A percentile compares a stretch with the other conserved stretches of the same genome.
phyloP scores from a whole-genome alignment of 2,329 filamentous ascomycete genomes.

The Clarireedia hainanense region DNA sequence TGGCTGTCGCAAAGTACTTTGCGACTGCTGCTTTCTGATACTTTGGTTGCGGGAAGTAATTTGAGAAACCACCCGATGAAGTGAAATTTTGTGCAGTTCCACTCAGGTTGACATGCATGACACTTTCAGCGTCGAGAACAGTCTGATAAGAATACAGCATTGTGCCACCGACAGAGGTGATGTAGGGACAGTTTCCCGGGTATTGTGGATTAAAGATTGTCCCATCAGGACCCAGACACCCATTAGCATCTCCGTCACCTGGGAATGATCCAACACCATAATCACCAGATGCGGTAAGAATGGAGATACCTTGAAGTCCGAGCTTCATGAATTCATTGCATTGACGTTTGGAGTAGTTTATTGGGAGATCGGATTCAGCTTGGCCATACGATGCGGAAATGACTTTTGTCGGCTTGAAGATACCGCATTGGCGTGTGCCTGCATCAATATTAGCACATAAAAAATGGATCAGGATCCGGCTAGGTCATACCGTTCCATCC shows the following conservation, averaged over 20 bases:
- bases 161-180: constrained; percentile 61
- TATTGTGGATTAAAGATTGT: constrained; percentile 38
- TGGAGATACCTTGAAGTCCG: constrained; percentile 57
- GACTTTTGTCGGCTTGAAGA: constrained; percentile 20
- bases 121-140: constrained; percentile 20
- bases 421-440: constrained; percentile 14
- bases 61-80: constrained; percentile 40
- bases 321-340: constrained; percentile 59
- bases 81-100: constrained; percentile 36
- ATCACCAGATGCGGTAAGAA: constrained; percentile 57
- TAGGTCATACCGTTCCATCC: constrained; percentile 33
- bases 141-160: constrained; percentile 38
- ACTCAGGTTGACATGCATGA: constrained; percentile 16
- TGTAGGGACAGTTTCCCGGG: constrained; percentile 59
- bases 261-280: constrained; percentile 47
- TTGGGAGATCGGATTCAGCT: constrained; percentile 55
- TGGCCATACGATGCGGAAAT: constrained; percentile 61
- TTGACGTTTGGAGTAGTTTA: constrained; percentile 51
- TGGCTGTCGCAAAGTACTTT: constrained; percentile 32
- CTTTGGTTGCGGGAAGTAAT: constrained; percentile 40
- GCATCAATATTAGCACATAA: not conserved
- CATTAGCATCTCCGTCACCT: constrained; percentile 49
- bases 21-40: constrained; percentile 41
- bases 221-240: constrained; percentile 31
- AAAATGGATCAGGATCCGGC: not conserved